These are phyloP conservation scores for Yamadazyma paraphyllophila DNA, from an alignment of 805 yeast species.

Conservation along the genomic window DNA sequence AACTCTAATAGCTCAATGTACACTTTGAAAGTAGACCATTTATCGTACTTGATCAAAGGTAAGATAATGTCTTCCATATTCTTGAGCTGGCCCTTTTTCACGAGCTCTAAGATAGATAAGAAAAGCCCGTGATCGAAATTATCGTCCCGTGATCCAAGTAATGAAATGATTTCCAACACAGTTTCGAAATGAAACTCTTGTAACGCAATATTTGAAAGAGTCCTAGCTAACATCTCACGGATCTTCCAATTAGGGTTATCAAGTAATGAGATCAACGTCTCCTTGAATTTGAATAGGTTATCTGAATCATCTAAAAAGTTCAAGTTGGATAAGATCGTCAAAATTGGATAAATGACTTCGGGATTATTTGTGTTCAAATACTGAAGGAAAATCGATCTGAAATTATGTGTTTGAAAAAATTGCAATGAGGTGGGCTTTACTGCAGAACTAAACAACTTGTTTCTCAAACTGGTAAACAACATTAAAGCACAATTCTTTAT, in stretches of 20 bases:
- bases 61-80: neutral
- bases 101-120: slow-evolving; percentile 36
- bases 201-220: slow-evolving; percentile 39
- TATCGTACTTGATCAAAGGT: slow-evolving; percentile 9
- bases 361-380: slow-evolving; percentile 38
- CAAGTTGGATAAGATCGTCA: slow-evolving; percentile 68
- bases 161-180: slow-evolving; percentile 44
- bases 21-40: slow-evolving; percentile 33
- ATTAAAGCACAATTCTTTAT: slow-evolving; percentile 89
- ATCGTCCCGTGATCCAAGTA: slow-evolving; percentile 10
- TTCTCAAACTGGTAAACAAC: slow-evolving; percentile 84
- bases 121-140: slow-evolving; percentile 53
- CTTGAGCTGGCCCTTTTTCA: slow-evolving; percentile 9
- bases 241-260: slow-evolving; percentile 70
- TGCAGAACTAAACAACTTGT: slow-evolving; percentile 68
- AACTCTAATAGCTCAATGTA: slow-evolving; percentile 19
- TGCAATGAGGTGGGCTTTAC: slow-evolving; percentile 53
- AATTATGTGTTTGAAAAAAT: slow-evolving; percentile 67
- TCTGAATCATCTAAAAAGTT: slow-evolving; percentile 53
- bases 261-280: slow-evolving; percentile 48
- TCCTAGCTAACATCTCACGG: slow-evolving; percentile 81
- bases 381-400: slow-evolving; percentile 45
- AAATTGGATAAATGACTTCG: slow-evolving; percentile 71
- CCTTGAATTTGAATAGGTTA: slow-evolving; percentile 52
- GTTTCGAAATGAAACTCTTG: neutral